Evolutionary conservation across 2,329 filamentous ascomycete species (phyloP).

Genomic region (Aspergillus melleus): DNA sequence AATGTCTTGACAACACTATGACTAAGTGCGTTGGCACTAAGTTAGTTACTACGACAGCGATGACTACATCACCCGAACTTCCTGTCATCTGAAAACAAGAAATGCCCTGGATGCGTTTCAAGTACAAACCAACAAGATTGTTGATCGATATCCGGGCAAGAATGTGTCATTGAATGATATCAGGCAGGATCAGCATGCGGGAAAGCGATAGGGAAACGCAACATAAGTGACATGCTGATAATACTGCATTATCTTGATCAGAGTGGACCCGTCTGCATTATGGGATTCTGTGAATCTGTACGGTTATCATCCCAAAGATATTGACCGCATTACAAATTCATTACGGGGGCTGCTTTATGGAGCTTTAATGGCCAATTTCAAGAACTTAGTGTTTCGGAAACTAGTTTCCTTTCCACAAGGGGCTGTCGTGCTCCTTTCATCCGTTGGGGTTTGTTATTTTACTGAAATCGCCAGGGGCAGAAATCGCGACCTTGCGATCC

Average conservation of each 20-base stretch:
- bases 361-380: background rate
- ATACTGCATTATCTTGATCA: background rate
- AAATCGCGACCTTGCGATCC: no score
- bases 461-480: no score
- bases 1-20: no score
- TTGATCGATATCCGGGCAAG: no score
- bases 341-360: background rate
- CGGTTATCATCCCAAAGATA: background rate
- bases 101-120: no score
- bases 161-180: background rate
- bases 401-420: no score
- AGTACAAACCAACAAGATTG: no score
- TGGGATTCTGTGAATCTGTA: background rate
- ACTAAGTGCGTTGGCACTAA: background rate
- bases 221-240: background rate
- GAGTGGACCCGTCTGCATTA: background rate
- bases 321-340: background rate
- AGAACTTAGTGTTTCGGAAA: no score
- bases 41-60: background rate
- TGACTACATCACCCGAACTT: no score
- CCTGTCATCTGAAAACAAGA: background rate
- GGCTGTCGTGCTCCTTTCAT: no score
- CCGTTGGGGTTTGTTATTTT: no score
- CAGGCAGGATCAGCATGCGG: background rate
- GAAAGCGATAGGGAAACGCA: background rate